Base-by-base conservation (phyloP, 495 filamentous ascomycete species). In the Cetradonia linearis region DNA sequence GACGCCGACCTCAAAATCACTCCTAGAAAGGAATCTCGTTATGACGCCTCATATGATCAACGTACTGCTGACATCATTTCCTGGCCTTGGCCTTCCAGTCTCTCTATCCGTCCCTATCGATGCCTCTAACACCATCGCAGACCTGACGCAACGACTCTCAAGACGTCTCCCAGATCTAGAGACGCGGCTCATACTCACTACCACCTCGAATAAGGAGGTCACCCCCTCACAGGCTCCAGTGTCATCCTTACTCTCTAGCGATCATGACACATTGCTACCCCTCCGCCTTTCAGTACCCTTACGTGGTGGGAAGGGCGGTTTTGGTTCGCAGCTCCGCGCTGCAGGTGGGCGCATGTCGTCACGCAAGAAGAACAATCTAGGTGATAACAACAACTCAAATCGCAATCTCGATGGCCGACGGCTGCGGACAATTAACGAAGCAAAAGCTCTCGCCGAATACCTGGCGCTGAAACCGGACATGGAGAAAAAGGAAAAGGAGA, bases 301-400 rank as follows among this genome's bases (percentile, higher is more conserved):
- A 42, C 84, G 83, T 66, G 93, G 93, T 69, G 93, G 93, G 66
- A 98, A 98, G 69, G 93, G 93, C 70, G 93, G 93, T 59, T 98
- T 98, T 72, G 93, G 93, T 63, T 95, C 91, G 7, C 94, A 97
- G 71, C 84, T 98, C 31, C 89, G 93, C 69, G 93, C 93, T 5
- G 93, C 93, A 16, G 93, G 93, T 68, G 93, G 93, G 18, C 93
- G 93, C 74, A 98, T 98, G 93, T 93, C 89, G 1, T 87, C 84
- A 7, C 91, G 89, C 71, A 87, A 89, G 69, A 96, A 95, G 79
- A 85, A 84, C 72, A 80, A 88, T 60, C 80, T 87, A 65, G 88
- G 88, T 55, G 89, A 95, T 38, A 84, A 86, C 64, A 89, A 91
- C 67, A 88, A 83, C 34, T 96, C 90, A 9, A 94, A 85, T 66